phyloP scores from a whole-genome alignment of 345 rosid genomes.

The Euclidium syriacum region DNA sequence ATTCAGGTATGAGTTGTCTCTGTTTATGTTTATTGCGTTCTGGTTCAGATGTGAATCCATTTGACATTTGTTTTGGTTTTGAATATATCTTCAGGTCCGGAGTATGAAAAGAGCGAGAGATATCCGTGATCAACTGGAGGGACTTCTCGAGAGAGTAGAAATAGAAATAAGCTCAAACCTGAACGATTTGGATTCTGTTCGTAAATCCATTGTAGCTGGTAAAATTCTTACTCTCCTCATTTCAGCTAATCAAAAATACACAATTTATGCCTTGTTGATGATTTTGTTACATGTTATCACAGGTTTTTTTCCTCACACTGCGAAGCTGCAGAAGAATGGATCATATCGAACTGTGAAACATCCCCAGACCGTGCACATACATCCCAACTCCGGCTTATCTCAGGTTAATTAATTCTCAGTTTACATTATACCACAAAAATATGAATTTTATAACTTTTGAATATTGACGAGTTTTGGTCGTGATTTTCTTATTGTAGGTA shows the following conservation, averaged over 20 bases:
- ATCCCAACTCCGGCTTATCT: conserved; percentile 92
- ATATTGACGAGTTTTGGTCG: background rate
- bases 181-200: conserved; percentile 65
- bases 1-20: conserved; percentile 59
- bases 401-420: conserved; percentile 41
- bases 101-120: conserved; percentile 99
- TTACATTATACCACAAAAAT: background rate
- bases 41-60: background rate
- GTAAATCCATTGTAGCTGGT: conserved; percentile 88
- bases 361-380: conserved; percentile 87
- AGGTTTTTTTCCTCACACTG: conserved; percentile 92
- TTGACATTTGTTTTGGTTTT: conserved; percentile 11
- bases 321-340: conserved; percentile 87
- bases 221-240: background rate
- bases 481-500: conserved; percentile 42
- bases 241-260: background rate
- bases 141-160: conserved; percentile 95
- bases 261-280: conserved; percentile 5
- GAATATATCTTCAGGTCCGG: conserved; percentile 55
- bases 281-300: conserved; percentile 15
- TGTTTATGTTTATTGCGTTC: background rate
- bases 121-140: conserved; percentile 87
- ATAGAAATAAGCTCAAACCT: conserved; percentile 65
- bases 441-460: background rate
- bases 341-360: conserved; percentile 86